Evolutionary conservation across 2,329 filamentous ascomycete genomes (phyloP).

Genomic region (Microdochium paspali): DNA sequence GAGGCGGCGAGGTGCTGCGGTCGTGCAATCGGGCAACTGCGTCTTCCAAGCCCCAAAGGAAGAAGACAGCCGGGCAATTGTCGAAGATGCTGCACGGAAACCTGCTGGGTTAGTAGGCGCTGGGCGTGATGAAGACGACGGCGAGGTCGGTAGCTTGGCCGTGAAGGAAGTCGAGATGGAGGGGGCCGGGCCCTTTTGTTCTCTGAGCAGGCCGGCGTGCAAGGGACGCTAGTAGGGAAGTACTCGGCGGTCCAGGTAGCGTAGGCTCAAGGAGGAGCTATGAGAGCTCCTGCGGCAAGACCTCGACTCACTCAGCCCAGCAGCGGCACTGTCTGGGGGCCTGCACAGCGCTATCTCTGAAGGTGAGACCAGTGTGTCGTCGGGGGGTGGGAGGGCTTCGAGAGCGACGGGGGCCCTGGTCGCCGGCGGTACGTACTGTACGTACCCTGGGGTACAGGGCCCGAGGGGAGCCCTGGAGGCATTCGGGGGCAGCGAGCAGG

Average conservation of each 20-base stretch:
- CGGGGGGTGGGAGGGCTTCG: not conserved
- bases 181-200: conserved; percentile 1
- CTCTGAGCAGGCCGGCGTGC: not conserved
- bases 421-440: not conserved
- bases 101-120: not conserved
- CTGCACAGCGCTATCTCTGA: not conserved
- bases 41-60: not conserved
- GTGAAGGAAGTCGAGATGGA: not conserved
- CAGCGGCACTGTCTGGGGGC: too few species aligned
- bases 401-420: not conserved
- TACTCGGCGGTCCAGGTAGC: too few species aligned
- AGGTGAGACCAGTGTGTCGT: not conserved
- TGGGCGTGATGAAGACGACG: not conserved
- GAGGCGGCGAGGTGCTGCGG: not conserved
- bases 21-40: not conserved
- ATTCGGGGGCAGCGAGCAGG: too few species aligned
- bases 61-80: not conserved
- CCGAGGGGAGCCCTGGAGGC: not conserved
- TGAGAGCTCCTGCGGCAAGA: conserved; percentile 78
- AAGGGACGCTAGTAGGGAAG: not conserved
- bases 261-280: too few species aligned
- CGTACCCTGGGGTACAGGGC: not conserved
- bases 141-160: not conserved
- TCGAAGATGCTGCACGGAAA: not conserved
- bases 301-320: conserved; percentile 27